Evolutionary conservation across 2,329 filamentous ascomycete species (phyloP).

Genomic region (Camillea tinctor): DNA sequence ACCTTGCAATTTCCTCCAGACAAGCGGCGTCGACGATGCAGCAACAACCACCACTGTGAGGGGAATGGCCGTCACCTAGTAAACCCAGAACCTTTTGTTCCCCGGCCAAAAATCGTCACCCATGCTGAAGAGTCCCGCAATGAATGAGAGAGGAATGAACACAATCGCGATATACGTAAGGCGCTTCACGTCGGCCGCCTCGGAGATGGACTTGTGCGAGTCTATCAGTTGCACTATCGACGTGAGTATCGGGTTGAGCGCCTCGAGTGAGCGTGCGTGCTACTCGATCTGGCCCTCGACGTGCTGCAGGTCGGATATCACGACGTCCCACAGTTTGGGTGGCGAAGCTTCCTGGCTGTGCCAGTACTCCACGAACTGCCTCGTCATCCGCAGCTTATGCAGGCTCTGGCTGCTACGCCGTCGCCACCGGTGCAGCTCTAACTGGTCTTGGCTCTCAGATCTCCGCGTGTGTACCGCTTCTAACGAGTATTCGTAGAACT

Average conservation of each 20-base stretch:
- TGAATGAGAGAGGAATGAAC: slow-evolving; percentile 7
- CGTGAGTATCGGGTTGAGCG: slow-evolving; percentile 8
- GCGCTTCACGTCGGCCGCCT: slow-evolving; percentile 7
- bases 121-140: slow-evolving; percentile 9
- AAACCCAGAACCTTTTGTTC: slow-evolving; percentile 4
- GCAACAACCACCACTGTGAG: neutral
- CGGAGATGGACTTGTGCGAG: slow-evolving; percentile 5
- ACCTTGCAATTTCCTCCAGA: neutral
- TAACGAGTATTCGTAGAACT: neutral
- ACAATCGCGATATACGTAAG: slow-evolving; percentile 7
- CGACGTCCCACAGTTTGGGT: neutral
- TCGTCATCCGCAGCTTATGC: neutral
- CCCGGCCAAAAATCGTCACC: slow-evolving; percentile 1
- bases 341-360: no score
- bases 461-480: neutral
- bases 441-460: neutral
- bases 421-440: neutral
- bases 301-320: neutral
- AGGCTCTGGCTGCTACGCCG: neutral
- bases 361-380: neutral
- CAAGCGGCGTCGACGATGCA: neutral
- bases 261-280: neutral
- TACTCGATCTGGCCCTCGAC: slow-evolving; percentile 1
- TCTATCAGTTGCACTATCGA: slow-evolving; percentile 7
- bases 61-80: neutral